phyloP scores from a whole-genome alignment of 495 filamentous ascomycete genomes.

The Xylaria flabelliformis region DNA sequence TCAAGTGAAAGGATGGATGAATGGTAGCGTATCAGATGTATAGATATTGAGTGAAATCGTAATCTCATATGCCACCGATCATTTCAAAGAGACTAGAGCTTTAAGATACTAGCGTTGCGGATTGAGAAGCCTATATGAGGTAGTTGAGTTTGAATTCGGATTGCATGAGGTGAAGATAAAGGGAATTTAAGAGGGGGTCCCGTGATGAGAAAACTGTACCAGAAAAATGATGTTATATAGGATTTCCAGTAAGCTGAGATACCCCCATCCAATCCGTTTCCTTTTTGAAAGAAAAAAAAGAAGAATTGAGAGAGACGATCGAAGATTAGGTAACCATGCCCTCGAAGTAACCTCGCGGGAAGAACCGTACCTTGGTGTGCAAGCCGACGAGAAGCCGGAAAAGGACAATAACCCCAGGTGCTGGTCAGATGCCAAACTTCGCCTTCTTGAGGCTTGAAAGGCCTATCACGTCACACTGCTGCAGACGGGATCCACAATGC shows the following conservation, averaged over 20 bases:
- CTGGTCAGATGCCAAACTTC: background rate
- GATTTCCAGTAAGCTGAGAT: background rate
- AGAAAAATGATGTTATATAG: background rate
- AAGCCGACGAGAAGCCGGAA: background rate
- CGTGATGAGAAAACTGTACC: background rate
- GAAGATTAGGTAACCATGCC: conserved; percentile 5
- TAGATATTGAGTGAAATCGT: background rate
- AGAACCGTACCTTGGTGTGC: conserved; percentile 8
- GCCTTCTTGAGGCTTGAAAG: conserved; percentile 12
- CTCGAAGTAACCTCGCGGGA: conserved; percentile 12
- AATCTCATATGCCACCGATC: background rate
- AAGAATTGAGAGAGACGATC: background rate
- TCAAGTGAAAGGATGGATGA: background rate
- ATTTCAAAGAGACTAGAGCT: background rate
- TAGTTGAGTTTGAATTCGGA: background rate
- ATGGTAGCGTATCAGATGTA: background rate
- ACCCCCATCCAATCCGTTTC: background rate
- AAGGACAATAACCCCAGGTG: conserved; percentile 2
- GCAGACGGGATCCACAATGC: background rate
- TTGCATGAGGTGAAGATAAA: background rate
- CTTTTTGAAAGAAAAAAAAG: background rate
- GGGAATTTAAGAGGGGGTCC: background rate
- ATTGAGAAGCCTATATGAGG: background rate
- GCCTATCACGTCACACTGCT: conserved; percentile 25
- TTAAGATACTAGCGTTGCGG: background rate